These are phyloP conservation scores for Phialophora chinensis DNA, from an alignment of 2,329 filamentous ascomycete genomes.

Conservation along the genomic window DNA sequence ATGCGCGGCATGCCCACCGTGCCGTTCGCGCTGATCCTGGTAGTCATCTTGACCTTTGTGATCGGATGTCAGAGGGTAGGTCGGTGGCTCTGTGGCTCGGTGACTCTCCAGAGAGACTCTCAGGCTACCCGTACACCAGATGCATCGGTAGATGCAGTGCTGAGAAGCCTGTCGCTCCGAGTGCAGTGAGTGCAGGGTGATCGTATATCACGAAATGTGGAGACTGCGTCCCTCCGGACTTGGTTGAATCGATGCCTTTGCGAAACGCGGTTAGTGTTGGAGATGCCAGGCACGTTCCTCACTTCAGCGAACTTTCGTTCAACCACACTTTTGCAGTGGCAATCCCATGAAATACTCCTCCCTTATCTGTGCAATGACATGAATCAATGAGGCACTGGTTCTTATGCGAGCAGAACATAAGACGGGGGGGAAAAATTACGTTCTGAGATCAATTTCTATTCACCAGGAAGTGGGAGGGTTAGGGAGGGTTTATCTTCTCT, in stretches of 20 bases:
- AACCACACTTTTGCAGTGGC: not conserved
- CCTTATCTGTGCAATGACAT: not conserved
- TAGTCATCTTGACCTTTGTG: constrained; percentile 43
- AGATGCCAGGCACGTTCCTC: not conserved
- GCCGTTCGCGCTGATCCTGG: constrained; percentile 59
- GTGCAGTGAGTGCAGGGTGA: not conserved
- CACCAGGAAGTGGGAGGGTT: too few relatives aligned
- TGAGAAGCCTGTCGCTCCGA: not conserved
- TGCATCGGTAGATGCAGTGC: not conserved
- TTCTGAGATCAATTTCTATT: not conserved
- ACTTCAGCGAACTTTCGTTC: not conserved
- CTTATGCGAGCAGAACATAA: not conserved
- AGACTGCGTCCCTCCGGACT: not conserved
- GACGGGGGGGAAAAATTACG: not conserved
- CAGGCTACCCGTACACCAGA: not conserved
- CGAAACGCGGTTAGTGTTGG: not conserved
- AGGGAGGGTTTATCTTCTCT: not conserved
- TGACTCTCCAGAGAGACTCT: not conserved
- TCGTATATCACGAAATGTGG: not conserved
- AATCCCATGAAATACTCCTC: not conserved
- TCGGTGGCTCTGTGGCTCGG: not conserved
- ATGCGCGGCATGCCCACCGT: constrained; percentile 73
- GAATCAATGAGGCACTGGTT: not conserved
- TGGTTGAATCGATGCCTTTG: not conserved
- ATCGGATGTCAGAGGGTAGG: not conserved